phyloP scores from a whole-genome alignment of 176 grass and related monocot genomes.

The Ensete ventricosum region DNA sequence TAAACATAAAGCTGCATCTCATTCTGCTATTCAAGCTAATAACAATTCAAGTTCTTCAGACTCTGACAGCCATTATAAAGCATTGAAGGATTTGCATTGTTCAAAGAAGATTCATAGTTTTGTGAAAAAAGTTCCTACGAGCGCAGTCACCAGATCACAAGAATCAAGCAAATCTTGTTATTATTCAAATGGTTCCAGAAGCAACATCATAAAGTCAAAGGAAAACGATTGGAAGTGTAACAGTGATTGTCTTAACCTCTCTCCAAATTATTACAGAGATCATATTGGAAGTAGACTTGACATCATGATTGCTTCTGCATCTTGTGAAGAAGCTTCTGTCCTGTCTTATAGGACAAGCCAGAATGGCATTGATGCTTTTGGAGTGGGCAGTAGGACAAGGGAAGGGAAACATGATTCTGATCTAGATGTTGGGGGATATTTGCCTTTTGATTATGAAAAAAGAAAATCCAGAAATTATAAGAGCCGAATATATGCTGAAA shows the following conservation, averaged over 20 bases:
- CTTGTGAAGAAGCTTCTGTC: slow-evolving; percentile 5
- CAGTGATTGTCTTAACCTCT: slow-evolving; percentile 18
- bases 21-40: slow-evolving; percentile 3
- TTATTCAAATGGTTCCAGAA: slow-evolving; percentile 10
- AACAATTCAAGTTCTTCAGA: slow-evolving; percentile 19
- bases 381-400: slow-evolving; percentile 19
- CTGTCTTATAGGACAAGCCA: slow-evolving; percentile 6
- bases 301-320: slow-evolving; percentile 16
- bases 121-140: slow-evolving; percentile 21
- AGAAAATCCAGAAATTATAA: slow-evolving; percentile 24
- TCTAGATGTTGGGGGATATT: slow-evolving; percentile 17
- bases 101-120: slow-evolving; percentile 37
- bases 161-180: slow-evolving; percentile 26
- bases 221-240: slow-evolving; percentile 18
- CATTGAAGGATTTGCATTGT: slow-evolving; percentile 33
- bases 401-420: slow-evolving; percentile 19
- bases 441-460: slow-evolving; percentile 23
- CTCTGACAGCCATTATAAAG: slow-evolving; percentile 41
- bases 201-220: slow-evolving; percentile 26
- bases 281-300: slow-evolving; percentile 16
- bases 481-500: slow-evolving; percentile 19
- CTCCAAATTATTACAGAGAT: slow-evolving; percentile 23
- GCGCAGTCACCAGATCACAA: slow-evolving; percentile 15
- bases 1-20: slow-evolving; percentile 8
- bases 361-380: slow-evolving; percentile 3